A percentile compares a stretch with the other conserved stretches of the same genome.
Conservation (phyloP, 352 stramenopile genomes). For the Phytophthora cryptogea region DNA sequence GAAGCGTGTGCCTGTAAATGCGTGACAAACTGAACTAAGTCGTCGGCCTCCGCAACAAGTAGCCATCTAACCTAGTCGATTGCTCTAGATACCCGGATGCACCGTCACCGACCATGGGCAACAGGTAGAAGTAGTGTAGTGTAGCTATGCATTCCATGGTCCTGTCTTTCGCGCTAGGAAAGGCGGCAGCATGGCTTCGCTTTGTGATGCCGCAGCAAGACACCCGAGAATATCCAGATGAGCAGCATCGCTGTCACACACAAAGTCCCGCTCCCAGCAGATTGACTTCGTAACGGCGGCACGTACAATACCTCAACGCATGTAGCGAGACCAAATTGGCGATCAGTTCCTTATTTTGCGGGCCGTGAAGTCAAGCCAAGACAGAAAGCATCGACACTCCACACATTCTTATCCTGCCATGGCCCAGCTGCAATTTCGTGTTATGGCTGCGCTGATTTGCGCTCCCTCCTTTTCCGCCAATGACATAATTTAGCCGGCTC, state of each 20-base stretch:
- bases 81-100: not conserved
- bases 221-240: slow-evolving; percentile 18
- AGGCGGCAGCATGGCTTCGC: slow-evolving; percentile 12
- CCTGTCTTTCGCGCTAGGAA: slow-evolving; percentile 16
- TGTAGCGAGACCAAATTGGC: not conserved
- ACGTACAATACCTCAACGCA: not conserved
- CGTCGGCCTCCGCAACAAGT: too few relatives aligned
- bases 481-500: not conserved
- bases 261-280: slow-evolving; percentile 8
- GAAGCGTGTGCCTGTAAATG: too few relatives aligned
- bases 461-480: slow-evolving; percentile 4
- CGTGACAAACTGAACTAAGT: too few relatives aligned
- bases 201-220: slow-evolving; percentile 3
- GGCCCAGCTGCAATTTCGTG: not conserved
- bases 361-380: too few relatives aligned
- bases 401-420: not conserved
- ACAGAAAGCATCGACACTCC: not conserved
- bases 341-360: not conserved
- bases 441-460: not conserved
- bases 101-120: too few relatives aligned
- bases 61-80: not conserved
- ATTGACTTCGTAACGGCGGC: slow-evolving; percentile 1
- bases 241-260: slow-evolving; percentile 2
- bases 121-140: not conserved
- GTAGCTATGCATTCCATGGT: not conserved